These are phyloP conservation scores for Candida sanyiensis DNA, from an alignment of 805 yeast genomes.

Conservation along the genomic window DNA sequence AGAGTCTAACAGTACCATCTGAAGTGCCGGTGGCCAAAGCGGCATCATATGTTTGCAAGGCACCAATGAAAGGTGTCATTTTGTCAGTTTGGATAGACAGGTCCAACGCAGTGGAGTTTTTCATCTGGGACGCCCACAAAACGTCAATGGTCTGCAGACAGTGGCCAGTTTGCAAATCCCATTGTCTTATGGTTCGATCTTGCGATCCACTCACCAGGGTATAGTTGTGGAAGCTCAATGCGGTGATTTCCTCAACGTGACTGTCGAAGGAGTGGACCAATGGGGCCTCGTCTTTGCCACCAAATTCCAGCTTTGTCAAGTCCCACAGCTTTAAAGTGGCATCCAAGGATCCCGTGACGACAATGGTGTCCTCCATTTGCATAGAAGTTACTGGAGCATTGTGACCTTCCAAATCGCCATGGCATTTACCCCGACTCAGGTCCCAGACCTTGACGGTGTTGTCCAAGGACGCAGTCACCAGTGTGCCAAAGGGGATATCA, in stretches of 20 bases:
- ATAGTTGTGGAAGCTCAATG: conserved; percentile 47
- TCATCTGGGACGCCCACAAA: conserved; percentile 45
- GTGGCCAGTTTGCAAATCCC: conserved; percentile 65
- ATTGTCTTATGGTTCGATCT: conserved; percentile 67
- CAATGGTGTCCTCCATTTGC: conserved; percentile 47
- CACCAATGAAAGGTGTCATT: conserved; percentile 47
- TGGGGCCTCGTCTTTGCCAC: conserved; percentile 25
- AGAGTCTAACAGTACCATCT: conserved; percentile 67
- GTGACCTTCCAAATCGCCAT: conserved; percentile 56
- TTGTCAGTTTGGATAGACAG: conserved; percentile 12
- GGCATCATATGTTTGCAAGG: conserved; percentile 66
- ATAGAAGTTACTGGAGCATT: conserved; percentile 51
- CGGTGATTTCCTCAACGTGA: conserved; percentile 63
- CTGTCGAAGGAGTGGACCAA: conserved; percentile 50
- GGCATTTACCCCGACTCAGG: conserved; percentile 46
- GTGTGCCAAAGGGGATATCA: conserved; percentile 67
- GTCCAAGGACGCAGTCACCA: conserved; percentile 75
- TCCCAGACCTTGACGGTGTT: conserved; percentile 84
- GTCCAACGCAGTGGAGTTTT: conserved; percentile 16
- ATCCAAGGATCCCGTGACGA: conserved; percentile 56
- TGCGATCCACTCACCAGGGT: conserved; percentile 64
- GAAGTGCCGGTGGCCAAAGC: conserved; percentile 76
- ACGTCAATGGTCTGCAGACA: conserved; percentile 69
- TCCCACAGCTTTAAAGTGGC: conserved; percentile 63
- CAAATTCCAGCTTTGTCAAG: conserved; percentile 26